A percentile compares a stretch with the other conserved stretches of the same genome.
Conservation (phyloP, 371 early-diverging fungal genomes). For the Coemansia sp. region DNA sequence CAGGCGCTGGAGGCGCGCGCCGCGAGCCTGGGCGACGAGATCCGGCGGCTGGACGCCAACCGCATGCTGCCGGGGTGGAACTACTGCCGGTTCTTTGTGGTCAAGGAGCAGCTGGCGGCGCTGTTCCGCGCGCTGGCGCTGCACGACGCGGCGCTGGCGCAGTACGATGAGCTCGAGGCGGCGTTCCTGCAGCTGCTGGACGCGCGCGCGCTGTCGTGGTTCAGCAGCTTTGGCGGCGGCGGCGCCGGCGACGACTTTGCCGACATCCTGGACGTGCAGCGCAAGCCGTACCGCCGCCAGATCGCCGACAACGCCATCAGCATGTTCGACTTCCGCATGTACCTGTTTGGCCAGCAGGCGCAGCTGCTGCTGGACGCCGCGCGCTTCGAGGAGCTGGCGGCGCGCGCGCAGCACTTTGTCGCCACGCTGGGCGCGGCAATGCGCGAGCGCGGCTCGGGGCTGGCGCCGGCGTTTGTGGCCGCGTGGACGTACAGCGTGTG, state of each 20-base stretch:
- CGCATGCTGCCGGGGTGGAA: slow-evolving; percentile 97
- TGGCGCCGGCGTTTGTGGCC: slow-evolving; percentile 30
- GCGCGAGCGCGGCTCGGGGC: slow-evolving; percentile 42
- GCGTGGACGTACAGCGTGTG: slow-evolving; percentile 46
- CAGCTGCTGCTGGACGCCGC: slow-evolving; percentile 69
- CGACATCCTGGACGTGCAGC: slow-evolving; percentile 72
- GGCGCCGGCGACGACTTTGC: slow-evolving; percentile 81
- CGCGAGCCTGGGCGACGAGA: slow-evolving; percentile 81
- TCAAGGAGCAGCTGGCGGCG: slow-evolving; percentile 89
- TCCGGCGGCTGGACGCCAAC: slow-evolving; percentile 83
- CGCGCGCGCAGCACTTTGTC: slow-evolving; percentile 41
- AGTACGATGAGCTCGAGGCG: slow-evolving; percentile 95
- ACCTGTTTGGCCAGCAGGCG: slow-evolving; percentile 88
- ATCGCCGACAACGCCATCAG: slow-evolving; percentile 88
- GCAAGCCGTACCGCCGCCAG: slow-evolving; percentile 81
- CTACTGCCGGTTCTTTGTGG: slow-evolving; percentile 91
- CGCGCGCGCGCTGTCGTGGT: slow-evolving; percentile 82
- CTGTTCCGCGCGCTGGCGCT: slow-evolving; percentile 84
- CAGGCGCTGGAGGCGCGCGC: slow-evolving; percentile 79
- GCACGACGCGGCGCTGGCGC: slow-evolving; percentile 82
- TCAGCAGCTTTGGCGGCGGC: slow-evolving; percentile 85
- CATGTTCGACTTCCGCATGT: slow-evolving; percentile 92
- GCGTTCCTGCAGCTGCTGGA: slow-evolving; percentile 83
- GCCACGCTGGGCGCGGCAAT: slow-evolving; percentile 31
- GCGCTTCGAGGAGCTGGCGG: slow-evolving; percentile 47